Evolutionary conservation across 83 land plant genomes (phyloP).

Genomic region (Thuja plicata): DNA sequence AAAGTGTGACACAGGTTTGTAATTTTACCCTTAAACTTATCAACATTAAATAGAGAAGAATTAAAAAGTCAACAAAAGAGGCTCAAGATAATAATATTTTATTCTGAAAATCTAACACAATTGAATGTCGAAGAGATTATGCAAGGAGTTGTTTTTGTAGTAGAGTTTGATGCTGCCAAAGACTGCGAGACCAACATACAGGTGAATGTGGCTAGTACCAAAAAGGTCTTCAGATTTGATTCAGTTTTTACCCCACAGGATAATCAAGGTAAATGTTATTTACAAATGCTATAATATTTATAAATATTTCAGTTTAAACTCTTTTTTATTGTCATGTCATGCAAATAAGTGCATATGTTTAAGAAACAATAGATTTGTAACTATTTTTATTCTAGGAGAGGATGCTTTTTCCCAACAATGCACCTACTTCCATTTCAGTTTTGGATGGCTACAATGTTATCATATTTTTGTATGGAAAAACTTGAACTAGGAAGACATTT

Average conservation of each 20-base stretch:
- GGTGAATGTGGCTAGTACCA: conserved; percentile 53
- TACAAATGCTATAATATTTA: too few relatives aligned
- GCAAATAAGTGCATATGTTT: background rate
- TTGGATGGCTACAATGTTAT: conserved; percentile 97
- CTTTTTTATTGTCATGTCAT: too few relatives aligned
- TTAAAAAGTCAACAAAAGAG: too few relatives aligned
- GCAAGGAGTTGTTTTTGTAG: conserved; percentile 50
- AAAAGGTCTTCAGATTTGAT: conserved; percentile 90
- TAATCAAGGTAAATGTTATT: too few relatives aligned
- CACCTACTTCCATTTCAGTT: conserved; percentile 85
- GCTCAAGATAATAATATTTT: too few relatives aligned
- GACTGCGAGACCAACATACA: conserved; percentile 75
- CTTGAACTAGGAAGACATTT: conserved; percentile 96
- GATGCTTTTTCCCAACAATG: conserved; percentile 87
- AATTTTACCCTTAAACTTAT: too few relatives aligned
- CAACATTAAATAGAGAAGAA: too few relatives aligned
- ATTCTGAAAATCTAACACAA: conserved; percentile 92
- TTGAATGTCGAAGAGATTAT: conserved; percentile 61
- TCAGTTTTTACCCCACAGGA: conserved; percentile 83
- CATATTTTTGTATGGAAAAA: conserved; percentile 98
- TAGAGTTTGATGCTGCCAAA: conserved; percentile 84
- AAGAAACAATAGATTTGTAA: background rate
- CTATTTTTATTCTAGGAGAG: conserved; percentile 32
- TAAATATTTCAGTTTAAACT: background rate
- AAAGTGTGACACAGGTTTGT: too few relatives aligned